Evolutionary conservation across 2,329 filamentous ascomycete genomes (phyloP), one percentile per base, ranked within the genome.

Genomic region (Aspergillus sergii): DNA sequence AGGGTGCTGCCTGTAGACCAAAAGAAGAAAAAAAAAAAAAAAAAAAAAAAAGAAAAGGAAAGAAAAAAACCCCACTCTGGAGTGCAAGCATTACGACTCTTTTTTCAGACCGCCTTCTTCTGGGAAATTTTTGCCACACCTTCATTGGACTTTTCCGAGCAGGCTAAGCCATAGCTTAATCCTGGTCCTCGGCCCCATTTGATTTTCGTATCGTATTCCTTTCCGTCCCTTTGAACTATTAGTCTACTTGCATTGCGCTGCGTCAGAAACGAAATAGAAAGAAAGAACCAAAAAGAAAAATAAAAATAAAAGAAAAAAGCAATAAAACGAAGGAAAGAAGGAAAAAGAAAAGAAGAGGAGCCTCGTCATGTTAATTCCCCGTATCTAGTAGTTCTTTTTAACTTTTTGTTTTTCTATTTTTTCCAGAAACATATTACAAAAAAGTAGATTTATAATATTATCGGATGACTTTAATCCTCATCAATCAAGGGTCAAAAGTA

Each of bases 91-190:
- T 54, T 54, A 54, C 50, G 50, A 36, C 50, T 36, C 30, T 36
- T 54, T 50, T 12, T 54, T 54, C 50, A 54, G 30, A 54, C 30
- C 50, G 30, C 30, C 28, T 54, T 50, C 46, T 28, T 19, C n/a
- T 58, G 39, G n/a, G 36, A 59, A 23, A 45, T 48, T n/a, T 36
- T 34, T 39, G 19, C n/a, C n/a, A n/a, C 51, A 39, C 3, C 12
- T 55, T 11, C 8, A 50, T 41, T 41, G 36, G 36, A 19, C 36
- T 41, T 41, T 41, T 41, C 8, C 7, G 39, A n/a, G 30, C 34
- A 51, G 48, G 23, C 45, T 26, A 59, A 23, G 21, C 43, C 46
- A 53, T 59, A 59, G 57, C 57, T 59, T 59, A 59, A 59, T 59
- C 57, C 46, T 51, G 45, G 57, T 12, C 57, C 26, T 36, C 28